Base-by-base conservation (phyloP, 1,139 yeast genomes). In the Candida tetrigidarum region DNA sequence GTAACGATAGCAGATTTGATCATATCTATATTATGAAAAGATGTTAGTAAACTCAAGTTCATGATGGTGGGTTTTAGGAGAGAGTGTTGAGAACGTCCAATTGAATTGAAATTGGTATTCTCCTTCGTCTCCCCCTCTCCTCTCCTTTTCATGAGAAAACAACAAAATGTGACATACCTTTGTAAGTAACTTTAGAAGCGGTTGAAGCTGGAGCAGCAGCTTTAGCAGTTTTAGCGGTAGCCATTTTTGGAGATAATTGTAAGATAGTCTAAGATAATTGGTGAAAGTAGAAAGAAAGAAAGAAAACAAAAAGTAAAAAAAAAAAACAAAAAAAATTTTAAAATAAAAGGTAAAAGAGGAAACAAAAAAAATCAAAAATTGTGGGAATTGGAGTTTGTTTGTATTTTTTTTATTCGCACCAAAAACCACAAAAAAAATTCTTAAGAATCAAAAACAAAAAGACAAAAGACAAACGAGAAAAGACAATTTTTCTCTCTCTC, bases 1-100 rank as follows among this genome's bases (percentile, higher is more conserved):
- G 84, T 71, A 41, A 77, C 63, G 54, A 90, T 76, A 45, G 96
- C 96, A 50, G 86, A 82, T 58, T 79, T 79, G 65, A 90, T 87
- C 83, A 88, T 78, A 49, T 87, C 96, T 83, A 60, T 14, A 60
- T 14, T 33, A 7, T 19, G 25, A 32, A 9, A 15, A 5, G 4
- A 42, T 3, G 59, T 58, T 57, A 59, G 60, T 55, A 52, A 38
- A 33, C 4, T n/a, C 9, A 15, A 35, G 15, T 20, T 20, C 26
- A 18, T n/a, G 5, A n/a, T 5, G 14, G 4, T 8, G 9, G 32
- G 32, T 12, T 12, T 16, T 14, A 11, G 14, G 2, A 16, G 16
- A 16, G 5, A 15, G 7, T 11, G 28, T 5, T 12, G n/a, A 11
- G 28, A 12, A 12, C 12, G 5, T n/a, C 12, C 28, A 25, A 25